Base-by-base conservation (phyloP, 1,139 yeast species). In the Debaryomycetaceae sp. region DNA sequence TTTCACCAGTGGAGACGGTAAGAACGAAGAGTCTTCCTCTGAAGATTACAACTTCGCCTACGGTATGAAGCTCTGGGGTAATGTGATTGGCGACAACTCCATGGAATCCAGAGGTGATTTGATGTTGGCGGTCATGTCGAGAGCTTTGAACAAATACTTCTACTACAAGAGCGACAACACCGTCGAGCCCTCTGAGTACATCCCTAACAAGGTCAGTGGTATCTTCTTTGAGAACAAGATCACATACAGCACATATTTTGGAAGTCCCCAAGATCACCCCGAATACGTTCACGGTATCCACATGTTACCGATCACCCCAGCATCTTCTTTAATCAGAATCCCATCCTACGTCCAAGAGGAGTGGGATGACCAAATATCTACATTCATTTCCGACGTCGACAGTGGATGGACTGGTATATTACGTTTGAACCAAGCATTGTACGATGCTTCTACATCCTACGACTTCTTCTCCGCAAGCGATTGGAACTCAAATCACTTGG, bases 281-380 rank as follows among this genome's bases (percentile, higher is more conserved):
- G 93, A 91, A 63, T 93, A 86, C 63, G 90, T 93, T 44, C 98
- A 91, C 58, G 97, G 97, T 60, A 91, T 93, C 50, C 98, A 93
- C 62, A 93, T 95, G 85, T 75, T 93, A 24, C 70, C 99, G 23
- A 72, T 88, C 40, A 89, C 96, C 0, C 93, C 97, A 0, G 81
- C 87, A 13, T 85, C 97, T 13, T 83, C 95, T 0, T 82, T 77
- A 50, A 76, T 90, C 38, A 78, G 98, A 62, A 71, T 75, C 5
- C 79, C 90, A 1, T 65, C 71, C 1, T 93, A 82, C 64, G 96
- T 85, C 14, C 57, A 72, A 53, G 82, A 90, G 65, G 98, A 93
- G 68, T 93, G 97, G 97, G 70, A 73, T 13, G 70, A 73, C 45
- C 68, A 68, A 54, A 62, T 87, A 22, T 63, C 74, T 4, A 55